These are phyloP conservation scores for Solanum chacoense DNA, from an alignment of 305 asterid species.

Conservation along the genomic window DNA sequence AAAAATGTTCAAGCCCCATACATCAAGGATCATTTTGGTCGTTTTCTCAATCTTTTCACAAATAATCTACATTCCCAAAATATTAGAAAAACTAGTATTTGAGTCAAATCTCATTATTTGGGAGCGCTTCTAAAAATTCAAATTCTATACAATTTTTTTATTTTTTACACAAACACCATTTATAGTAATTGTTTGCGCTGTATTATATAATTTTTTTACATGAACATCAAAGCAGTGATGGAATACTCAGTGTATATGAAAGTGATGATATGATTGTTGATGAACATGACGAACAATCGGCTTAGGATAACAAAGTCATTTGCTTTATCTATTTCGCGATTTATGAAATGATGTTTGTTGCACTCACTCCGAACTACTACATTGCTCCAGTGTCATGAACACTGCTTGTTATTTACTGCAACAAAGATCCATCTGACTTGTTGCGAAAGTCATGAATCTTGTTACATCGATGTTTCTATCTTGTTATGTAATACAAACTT, in stretches of 20 bases:
- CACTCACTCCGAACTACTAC: neutral
- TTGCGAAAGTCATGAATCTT: neutral
- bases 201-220: neutral
- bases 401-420: neutral
- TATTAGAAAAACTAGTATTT: too few species aligned
- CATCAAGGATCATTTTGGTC: too few species aligned
- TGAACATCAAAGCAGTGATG: neutral
- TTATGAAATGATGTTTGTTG: neutral
- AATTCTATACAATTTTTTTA: too few species aligned
- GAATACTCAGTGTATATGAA: too few species aligned
- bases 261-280: neutral
- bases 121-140: too few species aligned
- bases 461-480: neutral
- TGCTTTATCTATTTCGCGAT: neutral
- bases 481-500: neutral
- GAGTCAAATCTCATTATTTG: neutral
- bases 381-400: too few species aligned
- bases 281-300: too few species aligned
- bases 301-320: neutral
- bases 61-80: neutral
- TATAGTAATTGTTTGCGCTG: neutral
- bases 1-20: too few species aligned
- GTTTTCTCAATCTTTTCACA: too few species aligned
- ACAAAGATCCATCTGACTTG: neutral
- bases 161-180: neutral